These are phyloP conservation scores for Fusarium goolgardi DNA, from an alignment of 2,329 filamentous ascomycete species.

Conservation along the genomic window DNA sequence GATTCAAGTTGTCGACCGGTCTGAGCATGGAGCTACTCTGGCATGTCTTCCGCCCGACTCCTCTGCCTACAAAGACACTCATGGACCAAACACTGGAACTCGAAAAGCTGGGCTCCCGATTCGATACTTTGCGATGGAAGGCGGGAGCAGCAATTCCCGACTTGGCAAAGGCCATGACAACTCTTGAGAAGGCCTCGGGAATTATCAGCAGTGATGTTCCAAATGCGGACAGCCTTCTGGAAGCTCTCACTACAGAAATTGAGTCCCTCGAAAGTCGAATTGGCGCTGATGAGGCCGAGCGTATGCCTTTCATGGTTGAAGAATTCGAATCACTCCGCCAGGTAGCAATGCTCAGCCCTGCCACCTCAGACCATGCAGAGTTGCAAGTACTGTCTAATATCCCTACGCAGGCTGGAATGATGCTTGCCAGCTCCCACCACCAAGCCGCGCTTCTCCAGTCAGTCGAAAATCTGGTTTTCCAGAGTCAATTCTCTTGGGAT, in stretches of 20 bases:
- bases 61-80: constrained; percentile 60
- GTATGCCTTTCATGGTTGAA: constrained; percentile 62
- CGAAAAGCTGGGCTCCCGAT: constrained; percentile 67
- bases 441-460: constrained; percentile 59
- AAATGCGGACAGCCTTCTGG: constrained; percentile 61
- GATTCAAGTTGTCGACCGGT: constrained; percentile 79
- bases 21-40: constrained; percentile 84
- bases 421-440: constrained; percentile 49
- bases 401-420: constrained; percentile 51
- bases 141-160: constrained; percentile 63
- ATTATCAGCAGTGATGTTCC: constrained; percentile 60
- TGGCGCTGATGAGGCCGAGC: constrained; percentile 55
- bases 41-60: constrained; percentile 74
- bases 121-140: constrained; percentile 71
- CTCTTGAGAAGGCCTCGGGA: constrained; percentile 66
- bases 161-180: constrained; percentile 64
- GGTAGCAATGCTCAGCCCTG: constrained; percentile 57
- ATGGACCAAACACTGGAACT: constrained; percentile 63
- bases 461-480: constrained; percentile 60
- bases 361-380: constrained; percentile 46
- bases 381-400: constrained; percentile 62
- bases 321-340: constrained; percentile 70
- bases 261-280: constrained; percentile 61
- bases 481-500: constrained; percentile 55
- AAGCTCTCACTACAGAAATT: constrained; percentile 63